Evolutionary conservation across 192 early-diverging fungal species (phyloP), one percentile per base, ranked within the genome.

Genomic region (Backusella macrospora): DNA sequence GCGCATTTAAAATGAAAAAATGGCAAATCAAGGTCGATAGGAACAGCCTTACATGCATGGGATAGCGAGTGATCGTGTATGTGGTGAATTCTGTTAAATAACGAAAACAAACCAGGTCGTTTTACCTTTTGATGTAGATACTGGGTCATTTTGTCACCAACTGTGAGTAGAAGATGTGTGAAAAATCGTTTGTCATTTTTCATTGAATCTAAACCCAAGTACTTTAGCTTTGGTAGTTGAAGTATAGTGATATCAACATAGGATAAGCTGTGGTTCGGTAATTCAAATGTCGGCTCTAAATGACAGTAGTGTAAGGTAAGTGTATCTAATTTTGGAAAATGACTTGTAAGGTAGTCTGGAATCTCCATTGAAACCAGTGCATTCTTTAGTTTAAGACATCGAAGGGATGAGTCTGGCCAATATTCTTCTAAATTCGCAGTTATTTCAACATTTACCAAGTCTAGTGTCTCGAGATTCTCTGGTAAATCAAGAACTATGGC

Each of bases 371-470:
- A 18, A 12, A 59, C 23, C 23, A 26, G 52, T 21, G 52, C 52
- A 59, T 59, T 59, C 52, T 26, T 59, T 21, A 59, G 52, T 26
- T 59, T 59, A 59, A 59, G 52, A 59, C 52, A 59, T 4, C 21
- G 52, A 10, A 59, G 18, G 10, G 52, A 59, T 8, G 52, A 59
- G 10, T 26, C 26, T 21, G 52, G 52, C 52, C 18, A 59, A 23
- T 59, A 10, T 10, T 59, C 52, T 13, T 59, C 21, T 59, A 21
- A 23, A 59, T 23, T 59, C 52, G 26, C 52, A 23, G 13, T 59
- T 7, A 59, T 12, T 23, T 59, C 52, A 23, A 59, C 52, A 23
- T 59, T 59, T 59, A 12, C 9, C 26, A 59, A 59, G 9, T 23
- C 52, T 7, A 59, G 8, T 26, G 52, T 12, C 26, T 59, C 18